A percentile compares a stretch with the other conserved stretches of the same genome.
phyloP scores from a whole-genome alignment of 495 filamentous ascomycete species.

The Lineolata rhizophorae region DNA sequence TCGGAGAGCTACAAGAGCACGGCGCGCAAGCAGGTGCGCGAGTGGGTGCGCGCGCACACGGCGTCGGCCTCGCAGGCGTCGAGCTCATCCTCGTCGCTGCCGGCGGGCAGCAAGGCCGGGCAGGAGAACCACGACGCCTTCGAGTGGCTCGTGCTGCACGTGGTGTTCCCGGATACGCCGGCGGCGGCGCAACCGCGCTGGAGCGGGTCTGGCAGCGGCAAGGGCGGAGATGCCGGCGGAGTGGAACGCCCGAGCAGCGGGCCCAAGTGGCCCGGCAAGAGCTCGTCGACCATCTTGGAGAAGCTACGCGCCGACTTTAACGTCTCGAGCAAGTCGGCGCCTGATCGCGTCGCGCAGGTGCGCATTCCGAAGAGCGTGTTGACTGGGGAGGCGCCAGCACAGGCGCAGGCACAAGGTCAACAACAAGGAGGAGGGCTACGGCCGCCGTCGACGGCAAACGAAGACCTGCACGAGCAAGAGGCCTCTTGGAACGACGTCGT shows the following conservation, averaged over 20 bases:
- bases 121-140: conserved; percentile 84
- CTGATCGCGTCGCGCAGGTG: conserved; percentile 72
- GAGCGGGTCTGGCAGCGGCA: conserved; percentile 17
- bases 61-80: conserved; percentile 6
- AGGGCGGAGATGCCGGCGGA: conserved; percentile 17
- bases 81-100: conserved; percentile 14
- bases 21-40: conserved; percentile 53
- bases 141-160: conserved; percentile 89
- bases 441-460: conserved; percentile 9
- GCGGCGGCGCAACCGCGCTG: conserved; percentile 46
- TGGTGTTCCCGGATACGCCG: conserved; percentile 60
- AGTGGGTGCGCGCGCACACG: conserved; percentile 74
- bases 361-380: conserved; percentile 30
- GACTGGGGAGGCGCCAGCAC: conserved; percentile 2
- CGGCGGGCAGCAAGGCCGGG: conserved; percentile 22
- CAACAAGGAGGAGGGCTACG: neutral
- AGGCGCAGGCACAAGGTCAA: neutral
- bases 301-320: conserved; percentile 89
- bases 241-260: conserved; percentile 23
- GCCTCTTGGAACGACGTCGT: conserved; percentile 65
- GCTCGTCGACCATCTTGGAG: conserved; percentile 63
- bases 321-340: conserved; percentile 47
- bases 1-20: conserved; percentile 76
- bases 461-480: conserved; percentile 47
- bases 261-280: conserved; percentile 53